Percentiles rank a stretch among this genome's conserved stretches.
Conservation (phyloP, 768 basidiomycete species). For the Kwoniella sp. region DNA sequence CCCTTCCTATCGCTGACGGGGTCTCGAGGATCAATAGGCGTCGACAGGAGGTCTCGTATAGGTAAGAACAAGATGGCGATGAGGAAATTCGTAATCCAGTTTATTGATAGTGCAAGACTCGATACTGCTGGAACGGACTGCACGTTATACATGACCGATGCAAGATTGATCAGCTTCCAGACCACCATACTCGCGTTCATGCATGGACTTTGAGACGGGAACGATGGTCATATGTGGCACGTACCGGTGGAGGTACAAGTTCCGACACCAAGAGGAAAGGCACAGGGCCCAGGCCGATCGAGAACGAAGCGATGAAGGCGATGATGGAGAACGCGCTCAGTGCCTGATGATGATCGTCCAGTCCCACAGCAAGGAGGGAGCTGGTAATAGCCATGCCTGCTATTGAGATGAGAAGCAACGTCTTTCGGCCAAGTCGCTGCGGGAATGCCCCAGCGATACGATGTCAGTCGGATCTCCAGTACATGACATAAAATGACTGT, state of each 20-base stretch:
- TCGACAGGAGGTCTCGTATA: conserved; percentile 67
- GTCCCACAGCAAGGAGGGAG: conserved; percentile 68
- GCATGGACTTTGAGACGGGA: conserved; percentile 19
- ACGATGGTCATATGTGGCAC: too few species aligned
- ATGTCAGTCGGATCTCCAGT: neutral
- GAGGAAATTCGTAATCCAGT: conserved; percentile 82
- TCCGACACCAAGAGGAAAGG: conserved; percentile 93
- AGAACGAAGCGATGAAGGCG: conserved; percentile 83
- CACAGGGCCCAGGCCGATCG: conserved; percentile 84
- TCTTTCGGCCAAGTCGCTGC: conserved; percentile 73
- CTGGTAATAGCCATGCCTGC: conserved; percentile 70
- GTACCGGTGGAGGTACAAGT: conserved; percentile 75
- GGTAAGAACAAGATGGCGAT: conserved; percentile 86
- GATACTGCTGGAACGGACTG: conserved; percentile 81
- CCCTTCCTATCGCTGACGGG: conserved; percentile 60
- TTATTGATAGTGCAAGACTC: conserved; percentile 71
- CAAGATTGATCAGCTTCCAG: neutral
- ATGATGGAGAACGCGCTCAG: conserved; percentile 75
- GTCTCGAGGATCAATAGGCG: conserved; percentile 29
- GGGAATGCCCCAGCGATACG: neutral
- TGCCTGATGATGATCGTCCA: conserved; percentile 65
- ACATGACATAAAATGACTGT: neutral
- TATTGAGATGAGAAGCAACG: conserved; percentile 69
- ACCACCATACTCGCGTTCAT: conserved; percentile 52
- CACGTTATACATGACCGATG: neutral